Base-by-base conservation (phyloP, 2,329 filamentous ascomycete genomes). In the Fusarium cicatricum region DNA sequence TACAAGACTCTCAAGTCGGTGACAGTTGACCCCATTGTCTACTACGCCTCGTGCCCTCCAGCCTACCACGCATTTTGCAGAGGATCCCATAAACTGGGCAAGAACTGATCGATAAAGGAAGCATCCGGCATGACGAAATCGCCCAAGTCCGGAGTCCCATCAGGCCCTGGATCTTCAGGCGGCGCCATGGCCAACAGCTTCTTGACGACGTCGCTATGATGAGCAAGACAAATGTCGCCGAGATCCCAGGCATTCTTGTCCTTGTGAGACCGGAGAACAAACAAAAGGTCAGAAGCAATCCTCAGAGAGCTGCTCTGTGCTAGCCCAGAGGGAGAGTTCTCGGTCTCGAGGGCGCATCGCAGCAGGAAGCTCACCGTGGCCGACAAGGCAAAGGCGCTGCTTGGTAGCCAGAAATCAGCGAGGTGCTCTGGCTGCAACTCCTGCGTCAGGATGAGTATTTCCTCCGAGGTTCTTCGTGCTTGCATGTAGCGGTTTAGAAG, bases 281-380 rank as follows among this genome's bases (percentile, higher is more conserved):
- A 56, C 3, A 82, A 67, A 11, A 83, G 70, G 16, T 78, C 75
- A 5, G 69, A 71, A 1, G 80, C 78, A 47, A 81, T 73, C n/a
- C 70, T 68, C 10, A 82, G 67, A 0, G 78, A 78, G 7, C 62
- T 67, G 40, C 74, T 76, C 33, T 75, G 71, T 3, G 71, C 70
- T 1, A 79, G 70, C 0, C 71, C 71, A 0, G 62, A 58, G 1
- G 71, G 65, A 1, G 71, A 72, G 10, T 72, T 76, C 49, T 77
- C 77, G 3, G 75, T 75, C 49, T 81, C 76, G 2, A 84, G 66
- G 0, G 78, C 80, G 51, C 77, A 80, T 2, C 82, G 74, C 9
- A 84, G 67, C 23, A 84, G 66, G 33, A 83, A 82, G 34, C 78
- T 82, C 12, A 79, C 76, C 0, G 82, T 79, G 2, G 79, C 77